Percentiles rank a stretch among this genome's conserved stretches.
These are phyloP conservation scores for Leavenworthia alabamica DNA, from an alignment of 345 rosid genomes.

Conservation along the genomic window DNA sequence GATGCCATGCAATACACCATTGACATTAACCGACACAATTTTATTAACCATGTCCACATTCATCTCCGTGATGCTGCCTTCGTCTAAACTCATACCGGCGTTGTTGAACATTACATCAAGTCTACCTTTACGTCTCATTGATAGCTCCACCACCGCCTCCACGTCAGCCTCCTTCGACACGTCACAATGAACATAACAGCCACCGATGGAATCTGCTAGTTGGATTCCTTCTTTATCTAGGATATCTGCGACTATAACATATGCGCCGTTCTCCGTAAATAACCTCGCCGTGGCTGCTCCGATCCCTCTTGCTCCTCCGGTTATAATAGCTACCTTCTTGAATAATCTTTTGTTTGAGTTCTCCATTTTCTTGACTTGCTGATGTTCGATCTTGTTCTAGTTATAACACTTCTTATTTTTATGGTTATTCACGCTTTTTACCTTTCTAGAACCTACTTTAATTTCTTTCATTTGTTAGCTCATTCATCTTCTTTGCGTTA, in stretches of 20 bases:
- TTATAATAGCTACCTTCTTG: slow-evolving; percentile 64
- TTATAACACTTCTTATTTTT: background rate
- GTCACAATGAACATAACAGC: slow-evolving; percentile 63
- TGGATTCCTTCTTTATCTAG: slow-evolving; percentile 47
- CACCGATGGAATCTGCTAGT: slow-evolving; percentile 56
- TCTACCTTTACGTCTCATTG: slow-evolving; percentile 50
- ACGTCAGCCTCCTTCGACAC: slow-evolving; percentile 59
- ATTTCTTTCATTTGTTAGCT: slow-evolving; percentile 26
- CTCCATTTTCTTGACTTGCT: background rate
- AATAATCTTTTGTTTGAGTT: slow-evolving; percentile 30
- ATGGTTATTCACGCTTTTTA: slow-evolving; percentile 14
- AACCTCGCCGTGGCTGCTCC: slow-evolving; percentile 73
- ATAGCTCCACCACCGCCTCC: slow-evolving; percentile 50
- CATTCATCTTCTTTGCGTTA: slow-evolving; percentile 20
- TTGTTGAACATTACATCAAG: slow-evolving; percentile 42
- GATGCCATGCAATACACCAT: slow-evolving; percentile 62
- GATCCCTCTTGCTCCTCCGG: slow-evolving; percentile 87
- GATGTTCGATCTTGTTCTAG: background rate
- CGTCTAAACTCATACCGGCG: slow-evolving; percentile 41
- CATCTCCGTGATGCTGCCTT: slow-evolving; percentile 52
- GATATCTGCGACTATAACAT: slow-evolving; percentile 63
- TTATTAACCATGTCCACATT: slow-evolving; percentile 41
- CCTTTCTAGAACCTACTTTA: slow-evolving; percentile 12
- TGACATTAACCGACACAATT: slow-evolving; percentile 51
- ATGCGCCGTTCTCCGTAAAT: slow-evolving; percentile 63